Evolutionary conservation across 345 rosid species (phyloP), one percentile per base, ranked within the genome.

Genomic region (Lepidium aucheri): DNA sequence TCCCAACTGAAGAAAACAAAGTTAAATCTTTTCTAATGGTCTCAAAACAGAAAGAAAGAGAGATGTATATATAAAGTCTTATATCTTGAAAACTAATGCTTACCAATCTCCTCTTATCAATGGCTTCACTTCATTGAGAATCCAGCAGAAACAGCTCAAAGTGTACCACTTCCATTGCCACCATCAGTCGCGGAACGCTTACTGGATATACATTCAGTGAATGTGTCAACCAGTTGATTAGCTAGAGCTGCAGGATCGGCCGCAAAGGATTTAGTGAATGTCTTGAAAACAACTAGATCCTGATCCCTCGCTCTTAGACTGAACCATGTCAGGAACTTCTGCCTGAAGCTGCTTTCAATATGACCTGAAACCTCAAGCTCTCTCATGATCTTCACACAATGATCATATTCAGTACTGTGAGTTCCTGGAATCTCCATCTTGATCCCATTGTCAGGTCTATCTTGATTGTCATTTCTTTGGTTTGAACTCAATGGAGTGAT

Each of bases 291-390:
- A 69, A 86, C 72, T 0, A 75, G 65, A 77, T 91, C 98, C 58
- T 83, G 84, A 40, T 79, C 70, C 10, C 79, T 84, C 8, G 98
- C 98, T 64, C 84, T 78, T 60, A 84, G 76, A 80, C 88, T 84
- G 58, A 82, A 91, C 94, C 96, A 91, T 4, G 90, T 88, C 61
- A 91, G 79, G 69, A 91, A 85, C 64, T 89, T 89, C 80, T 83
- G 86, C 74, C 98, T 74, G 59, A 91, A 86, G 59, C 73, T 79
- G 81, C 77, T 86, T 69, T 84, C 94, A 1, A 91, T 78, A 63
- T 84, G 79, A 14, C 92, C 96, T 71, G 82, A 76, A 34, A 85
- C 75, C 52, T 92, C 98, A 43, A 92, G 64, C 85, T 86, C 74
- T 66, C 91, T 77, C 34, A 85, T 77, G 32, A 85, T 69, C 76